Conservation (phyloP, 352 stramenopile genomes). For the Pythium diclinum region DNA sequence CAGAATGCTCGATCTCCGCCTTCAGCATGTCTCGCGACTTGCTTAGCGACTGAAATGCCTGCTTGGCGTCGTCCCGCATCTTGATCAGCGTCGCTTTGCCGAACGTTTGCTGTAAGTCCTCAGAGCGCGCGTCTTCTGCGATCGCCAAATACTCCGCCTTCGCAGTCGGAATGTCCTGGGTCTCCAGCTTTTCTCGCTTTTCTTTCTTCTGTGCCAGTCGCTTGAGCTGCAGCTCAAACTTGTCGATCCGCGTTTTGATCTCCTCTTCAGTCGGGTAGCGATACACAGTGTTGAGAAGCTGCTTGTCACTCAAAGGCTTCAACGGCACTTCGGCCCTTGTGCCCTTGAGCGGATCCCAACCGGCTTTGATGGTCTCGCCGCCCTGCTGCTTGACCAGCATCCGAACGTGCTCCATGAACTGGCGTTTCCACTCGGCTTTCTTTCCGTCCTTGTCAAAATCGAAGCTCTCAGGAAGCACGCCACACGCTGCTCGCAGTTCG, state of each 20-base stretch:
- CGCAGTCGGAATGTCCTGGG: slow-evolving; percentile 55
- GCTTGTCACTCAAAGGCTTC: slow-evolving; percentile 52
- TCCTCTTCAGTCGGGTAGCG: slow-evolving; percentile 66
- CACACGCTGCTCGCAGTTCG: slow-evolving; percentile 53
- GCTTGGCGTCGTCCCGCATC: slow-evolving; percentile 67
- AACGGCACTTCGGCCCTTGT: slow-evolving; percentile 48
- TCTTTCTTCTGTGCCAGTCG: slow-evolving; percentile 43
- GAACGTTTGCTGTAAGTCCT: slow-evolving; percentile 60
- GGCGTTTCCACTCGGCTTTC: slow-evolving; percentile 55
- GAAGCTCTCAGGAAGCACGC: slow-evolving; percentile 54
- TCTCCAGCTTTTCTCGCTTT: slow-evolving; percentile 37
- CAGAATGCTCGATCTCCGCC: slow-evolving; percentile 46
- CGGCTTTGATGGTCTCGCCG: slow-evolving; percentile 56
- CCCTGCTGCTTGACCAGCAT: slow-evolving; percentile 50
- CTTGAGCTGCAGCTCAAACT: slow-evolving; percentile 56
- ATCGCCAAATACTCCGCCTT: slow-evolving; percentile 77
- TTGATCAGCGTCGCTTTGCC: slow-evolving; percentile 59
- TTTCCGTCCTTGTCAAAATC: slow-evolving; percentile 74
- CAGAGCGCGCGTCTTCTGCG: slow-evolving; percentile 63
- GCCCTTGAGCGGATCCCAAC: slow-evolving; percentile 50
- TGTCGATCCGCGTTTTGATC: slow-evolving; percentile 48
- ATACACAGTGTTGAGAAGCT: slow-evolving; percentile 65
- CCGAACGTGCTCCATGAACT: slow-evolving; percentile 67
- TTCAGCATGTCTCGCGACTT: slow-evolving; percentile 50
- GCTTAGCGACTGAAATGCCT: slow-evolving; percentile 39